Percentiles rank a stretch among this genome's conserved stretches.
Conservation (phyloP, 169 alveolate genomes). For the Plasmodium chabaudi region DNA sequence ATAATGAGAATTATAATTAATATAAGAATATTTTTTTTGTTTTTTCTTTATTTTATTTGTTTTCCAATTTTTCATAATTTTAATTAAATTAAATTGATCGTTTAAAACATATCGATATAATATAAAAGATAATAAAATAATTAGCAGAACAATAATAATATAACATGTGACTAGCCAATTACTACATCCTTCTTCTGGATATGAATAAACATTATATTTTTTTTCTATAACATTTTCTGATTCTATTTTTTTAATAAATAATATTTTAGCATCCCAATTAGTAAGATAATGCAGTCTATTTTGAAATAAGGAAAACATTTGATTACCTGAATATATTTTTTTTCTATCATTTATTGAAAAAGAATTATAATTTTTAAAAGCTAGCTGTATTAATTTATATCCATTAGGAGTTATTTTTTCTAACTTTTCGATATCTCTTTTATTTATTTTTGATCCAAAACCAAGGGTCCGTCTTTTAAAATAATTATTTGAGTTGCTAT, state of each 20-base stretch:
- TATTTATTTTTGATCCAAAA: constrained; percentile 50
- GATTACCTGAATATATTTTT: constrained; percentile 34
- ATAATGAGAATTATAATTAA: neutral
- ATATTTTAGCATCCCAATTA: constrained; percentile 46
- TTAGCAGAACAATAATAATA: constrained; percentile 24
- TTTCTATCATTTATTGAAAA: constrained; percentile 24
- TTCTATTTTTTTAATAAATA: constrained; percentile 36
- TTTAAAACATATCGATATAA: constrained; percentile 17
- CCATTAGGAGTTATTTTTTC: constrained; percentile 34
- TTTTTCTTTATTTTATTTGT: constrained; percentile 4
- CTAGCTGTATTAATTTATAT: constrained; percentile 39
- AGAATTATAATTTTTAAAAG: constrained; percentile 53
- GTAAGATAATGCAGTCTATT: constrained; percentile 39
- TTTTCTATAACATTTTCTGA: constrained; percentile 52
- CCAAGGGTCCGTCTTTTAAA: constrained; percentile 27
- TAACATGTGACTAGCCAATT: constrained; percentile 47
- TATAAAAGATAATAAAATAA: constrained; percentile 10
- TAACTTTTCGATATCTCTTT: constrained; percentile 19
- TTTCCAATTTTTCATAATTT: constrained; percentile 10
- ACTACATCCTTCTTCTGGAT: neutral
- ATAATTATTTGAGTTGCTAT: constrained; percentile 8
- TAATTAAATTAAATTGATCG: neutral
- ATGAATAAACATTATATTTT: constrained; percentile 29
- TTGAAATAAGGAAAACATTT: constrained; percentile 53
- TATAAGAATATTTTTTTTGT: neutral